phyloP scores from a whole-genome alignment of 345 rosid species.

The Lepidium sativum region DNA sequence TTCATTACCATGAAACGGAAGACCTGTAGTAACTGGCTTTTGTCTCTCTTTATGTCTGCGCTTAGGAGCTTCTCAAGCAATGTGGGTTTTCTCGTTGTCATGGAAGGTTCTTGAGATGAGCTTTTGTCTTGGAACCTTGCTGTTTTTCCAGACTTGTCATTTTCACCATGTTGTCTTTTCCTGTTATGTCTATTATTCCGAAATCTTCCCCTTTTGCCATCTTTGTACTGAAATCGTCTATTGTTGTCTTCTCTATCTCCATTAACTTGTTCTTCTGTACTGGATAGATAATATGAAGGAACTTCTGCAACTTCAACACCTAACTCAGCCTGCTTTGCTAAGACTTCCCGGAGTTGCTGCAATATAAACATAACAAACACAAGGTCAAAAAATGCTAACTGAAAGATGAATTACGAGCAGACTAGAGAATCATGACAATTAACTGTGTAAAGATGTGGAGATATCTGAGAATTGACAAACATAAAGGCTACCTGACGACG shows the following conservation, averaged over 20 bases:
- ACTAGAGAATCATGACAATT: neutral
- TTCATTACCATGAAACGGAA: slow-evolving; percentile 66
- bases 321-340: slow-evolving; percentile 85
- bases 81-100: slow-evolving; percentile 41
- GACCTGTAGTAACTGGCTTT: slow-evolving; percentile 54
- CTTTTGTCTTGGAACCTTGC: slow-evolving; percentile 13
- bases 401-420: neutral
- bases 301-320: slow-evolving; percentile 92
- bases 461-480: neutral
- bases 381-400: neutral
- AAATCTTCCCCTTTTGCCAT: slow-evolving; percentile 40
- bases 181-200: slow-evolving; percentile 18
- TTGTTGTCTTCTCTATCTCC: slow-evolving; percentile 11
- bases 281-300: slow-evolving; percentile 57
- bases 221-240: slow-evolving; percentile 29
- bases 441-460: neutral
- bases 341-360: slow-evolving; percentile 81
- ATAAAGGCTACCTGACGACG: slow-evolving; percentile 54
- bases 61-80: slow-evolving; percentile 80
- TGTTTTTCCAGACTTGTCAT: slow-evolving; percentile 27
- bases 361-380: neutral
- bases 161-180: slow-evolving; percentile 35
- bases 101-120: slow-evolving; percentile 26
- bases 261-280: slow-evolving; percentile 30
- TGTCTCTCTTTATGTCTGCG: slow-evolving; percentile 60